Evolutionary conservation across 176 grass and related monocot species (phyloP).

Genomic region (Metroxylon sagu): DNA sequence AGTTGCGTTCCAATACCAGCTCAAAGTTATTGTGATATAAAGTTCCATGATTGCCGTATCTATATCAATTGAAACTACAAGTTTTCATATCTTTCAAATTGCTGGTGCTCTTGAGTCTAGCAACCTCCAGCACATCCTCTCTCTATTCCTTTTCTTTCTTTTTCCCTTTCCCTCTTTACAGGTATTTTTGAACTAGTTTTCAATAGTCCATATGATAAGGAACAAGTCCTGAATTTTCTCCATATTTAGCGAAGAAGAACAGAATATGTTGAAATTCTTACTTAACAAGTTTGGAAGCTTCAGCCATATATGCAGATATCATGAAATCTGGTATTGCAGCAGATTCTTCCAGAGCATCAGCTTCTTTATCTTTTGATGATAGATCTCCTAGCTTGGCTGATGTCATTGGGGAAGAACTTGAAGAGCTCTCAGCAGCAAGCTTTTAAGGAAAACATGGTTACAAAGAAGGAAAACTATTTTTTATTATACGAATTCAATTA

Average conservation of each 20-base stretch:
- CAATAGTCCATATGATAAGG: no score
- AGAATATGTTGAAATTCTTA: slow-evolving; percentile 13
- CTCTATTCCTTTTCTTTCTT: not conserved
- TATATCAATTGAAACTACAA: slow-evolving; percentile 1
- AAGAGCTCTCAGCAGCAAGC: slow-evolving; percentile 28
- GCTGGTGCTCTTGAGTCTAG: not conserved
- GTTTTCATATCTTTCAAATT: not conserved
- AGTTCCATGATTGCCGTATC: not conserved
- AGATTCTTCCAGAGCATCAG: slow-evolving; percentile 3
- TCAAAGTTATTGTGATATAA: no score
- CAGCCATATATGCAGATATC: slow-evolving; percentile 39
- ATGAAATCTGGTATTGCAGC: slow-evolving; percentile 18
- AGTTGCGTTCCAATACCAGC: no score
- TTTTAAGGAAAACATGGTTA: slow-evolving; percentile 9
- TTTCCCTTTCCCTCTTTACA: no score
- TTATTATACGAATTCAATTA: slow-evolving; percentile 7
- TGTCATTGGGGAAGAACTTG: slow-evolving; percentile 21
- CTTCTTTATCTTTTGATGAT: slow-evolving; percentile 11
- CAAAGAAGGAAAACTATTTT: not conserved
- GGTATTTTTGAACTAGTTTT: no score
- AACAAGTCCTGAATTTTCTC: no score
- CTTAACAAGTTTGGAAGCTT: slow-evolving; percentile 37
- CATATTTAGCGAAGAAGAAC: no score
- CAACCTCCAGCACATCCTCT: not conserved
- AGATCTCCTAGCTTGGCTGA: slow-evolving; percentile 12